Evolutionary conservation across 208 protist species (phyloP).

Genomic region (Herpetomonas samuelpessoai): DNA sequence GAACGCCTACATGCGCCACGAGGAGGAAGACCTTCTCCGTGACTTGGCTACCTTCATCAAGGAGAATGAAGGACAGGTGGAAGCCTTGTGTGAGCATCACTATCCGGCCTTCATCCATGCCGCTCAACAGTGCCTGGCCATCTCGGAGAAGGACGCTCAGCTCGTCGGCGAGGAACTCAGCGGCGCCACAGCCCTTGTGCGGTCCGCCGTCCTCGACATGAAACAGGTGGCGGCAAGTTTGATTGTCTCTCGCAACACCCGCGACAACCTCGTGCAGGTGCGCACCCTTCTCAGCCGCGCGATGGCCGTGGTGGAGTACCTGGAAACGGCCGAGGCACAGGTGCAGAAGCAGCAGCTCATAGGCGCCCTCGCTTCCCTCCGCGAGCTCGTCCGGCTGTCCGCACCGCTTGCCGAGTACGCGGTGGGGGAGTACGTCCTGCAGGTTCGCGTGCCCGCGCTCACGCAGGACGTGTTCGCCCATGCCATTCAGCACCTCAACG

Average conservation of each 20-base stretch:
- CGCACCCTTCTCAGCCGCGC: constrained; percentile 43
- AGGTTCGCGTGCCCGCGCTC: constrained; percentile 69
- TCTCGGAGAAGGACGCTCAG: constrained; percentile 80
- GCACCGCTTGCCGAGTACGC: constrained; percentile 71
- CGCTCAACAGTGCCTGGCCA: constrained; percentile 77
- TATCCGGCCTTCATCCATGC: constrained; percentile 87
- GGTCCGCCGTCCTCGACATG: constrained; percentile 71
- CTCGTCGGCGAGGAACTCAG: constrained; percentile 84
- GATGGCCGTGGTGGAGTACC: constrained; percentile 68
- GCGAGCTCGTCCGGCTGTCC: constrained; percentile 63
- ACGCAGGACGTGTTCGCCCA: constrained; percentile 56
- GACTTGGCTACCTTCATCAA: constrained; percentile 79
- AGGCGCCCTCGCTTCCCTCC: constrained; percentile 68
- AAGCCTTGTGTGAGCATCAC: constrained; percentile 82
- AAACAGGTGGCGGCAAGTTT: constrained; percentile 65
- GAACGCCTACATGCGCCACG: constrained; percentile 74
- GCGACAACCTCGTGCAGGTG: constrained; percentile 60
- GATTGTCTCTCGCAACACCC: constrained; percentile 54
- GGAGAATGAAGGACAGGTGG: constrained; percentile 85
- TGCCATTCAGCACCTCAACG: constrained; percentile 79
- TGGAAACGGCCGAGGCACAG: constrained; percentile 79
- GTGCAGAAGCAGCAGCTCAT: constrained; percentile 70
- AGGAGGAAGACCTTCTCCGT: constrained; percentile 71
- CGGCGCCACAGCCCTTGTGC: constrained; percentile 67
- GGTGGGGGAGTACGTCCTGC: constrained; percentile 83